A percentile compares a stretch with the other conserved stretches of the same genome.
phyloP scores from a whole-genome alignment of 129 eudicot genomes.

The Pulicaria dysenterica region DNA sequence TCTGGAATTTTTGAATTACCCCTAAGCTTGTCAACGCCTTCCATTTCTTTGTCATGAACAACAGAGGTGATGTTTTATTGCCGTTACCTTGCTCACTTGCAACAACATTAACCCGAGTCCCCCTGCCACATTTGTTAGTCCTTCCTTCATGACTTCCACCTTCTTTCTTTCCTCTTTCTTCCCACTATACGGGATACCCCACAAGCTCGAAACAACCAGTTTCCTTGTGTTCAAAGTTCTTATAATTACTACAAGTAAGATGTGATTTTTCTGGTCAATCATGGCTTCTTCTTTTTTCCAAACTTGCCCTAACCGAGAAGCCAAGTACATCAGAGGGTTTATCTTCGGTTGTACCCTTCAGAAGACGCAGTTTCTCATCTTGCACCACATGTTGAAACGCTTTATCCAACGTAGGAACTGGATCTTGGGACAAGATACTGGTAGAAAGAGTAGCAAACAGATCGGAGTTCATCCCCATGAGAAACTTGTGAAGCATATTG shows the following conservation, averaged over 20 bases:
- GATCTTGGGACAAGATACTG: slow-evolving; percentile 1
- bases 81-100: neutral
- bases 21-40: neutral
- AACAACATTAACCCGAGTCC: neutral
- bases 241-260: neutral
- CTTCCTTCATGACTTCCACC: neutral
- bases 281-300: neutral
- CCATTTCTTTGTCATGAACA: slow-evolving; percentile 11
- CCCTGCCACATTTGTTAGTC: neutral
- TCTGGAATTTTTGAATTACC: neutral
- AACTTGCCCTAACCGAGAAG: neutral
- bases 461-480: slow-evolving; percentile 13
- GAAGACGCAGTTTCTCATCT: slow-evolving; percentile 6
- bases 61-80: neutral
- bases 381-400: neutral
- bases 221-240: slow-evolving; percentile 2
- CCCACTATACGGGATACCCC: slow-evolving; percentile 8
- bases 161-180: neutral
- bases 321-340: neutral
- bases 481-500: slow-evolving; percentile 5
- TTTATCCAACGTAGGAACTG: neutral
- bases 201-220: neutral
- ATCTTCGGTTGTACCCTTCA: neutral
- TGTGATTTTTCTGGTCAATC: neutral
- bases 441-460: neutral